phyloP scores from a whole-genome alignment of 1,284 basidiomycete genomes.

The Phellopilus nigrolimitatus region DNA sequence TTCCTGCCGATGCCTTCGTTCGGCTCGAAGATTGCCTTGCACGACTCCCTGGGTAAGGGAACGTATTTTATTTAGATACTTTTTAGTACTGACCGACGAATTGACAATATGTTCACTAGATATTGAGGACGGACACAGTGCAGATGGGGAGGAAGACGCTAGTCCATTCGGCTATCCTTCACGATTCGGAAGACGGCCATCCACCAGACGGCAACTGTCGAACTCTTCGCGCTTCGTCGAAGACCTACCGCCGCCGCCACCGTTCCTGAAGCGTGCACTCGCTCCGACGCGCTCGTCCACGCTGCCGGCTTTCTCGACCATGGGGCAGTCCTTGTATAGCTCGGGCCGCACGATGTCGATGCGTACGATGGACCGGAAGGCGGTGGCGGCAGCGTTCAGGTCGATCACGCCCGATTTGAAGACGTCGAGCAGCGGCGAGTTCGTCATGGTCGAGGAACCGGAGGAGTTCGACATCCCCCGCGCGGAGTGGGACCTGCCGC shows the following conservation, averaged over 20 bases:
- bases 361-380: too few relatives aligned
- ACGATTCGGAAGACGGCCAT: slow-evolving; percentile 31
- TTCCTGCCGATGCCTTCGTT: slow-evolving; percentile 56
- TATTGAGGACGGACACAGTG: not conserved
- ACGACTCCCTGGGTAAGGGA: too few relatives aligned
- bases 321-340: too few relatives aligned
- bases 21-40: not conserved
- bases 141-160: not conserved
- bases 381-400: slow-evolving; percentile 2
- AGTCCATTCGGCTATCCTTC: slow-evolving; percentile 21
- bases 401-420: too few relatives aligned
- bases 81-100: too few relatives aligned
- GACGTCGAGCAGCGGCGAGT: slow-evolving; percentile 34
- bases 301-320: too few relatives aligned
- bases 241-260: slow-evolving; percentile 37
- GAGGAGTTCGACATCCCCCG: slow-evolving; percentile 27
- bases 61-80: too few relatives aligned
- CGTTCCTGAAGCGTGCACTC: slow-evolving; percentile 28
- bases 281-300: slow-evolving; percentile 19
- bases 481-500: slow-evolving; percentile 17
- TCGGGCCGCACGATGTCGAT: too few relatives aligned
- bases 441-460: slow-evolving; percentile 55
- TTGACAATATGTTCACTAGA: not conserved
- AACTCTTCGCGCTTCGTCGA: slow-evolving; percentile 15
- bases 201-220: slow-evolving; percentile 20